Conservation (phyloP, 176 grass and related monocot species). For the Echinochloa phyllopogon region DNA sequence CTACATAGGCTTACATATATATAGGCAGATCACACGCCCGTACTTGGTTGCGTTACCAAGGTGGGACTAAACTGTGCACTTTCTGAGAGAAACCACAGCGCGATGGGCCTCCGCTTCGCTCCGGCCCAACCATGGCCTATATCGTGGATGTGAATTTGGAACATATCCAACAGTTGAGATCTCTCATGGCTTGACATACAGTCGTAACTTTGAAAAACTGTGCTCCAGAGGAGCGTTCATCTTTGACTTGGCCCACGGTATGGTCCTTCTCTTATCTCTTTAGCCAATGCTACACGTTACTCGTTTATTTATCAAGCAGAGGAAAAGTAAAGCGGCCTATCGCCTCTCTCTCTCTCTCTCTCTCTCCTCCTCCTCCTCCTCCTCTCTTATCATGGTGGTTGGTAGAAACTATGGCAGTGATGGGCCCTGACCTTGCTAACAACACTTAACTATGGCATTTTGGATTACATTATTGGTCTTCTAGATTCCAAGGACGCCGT, state of each 20-base stretch:
- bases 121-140: too few species aligned
- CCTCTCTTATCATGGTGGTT: conserved; percentile 56
- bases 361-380: too few species aligned
- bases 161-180: too few species aligned
- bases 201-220: neutral
- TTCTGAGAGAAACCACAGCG: too few species aligned
- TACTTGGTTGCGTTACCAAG: too few species aligned
- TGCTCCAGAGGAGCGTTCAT: neutral
- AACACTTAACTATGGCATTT: conserved; percentile 1
- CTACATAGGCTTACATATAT: too few species aligned
- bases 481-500: conserved; percentile 1
- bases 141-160: too few species aligned
- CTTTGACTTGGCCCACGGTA: conserved; percentile 28
- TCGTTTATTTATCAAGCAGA: conserved; percentile 47
- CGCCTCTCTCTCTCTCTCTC: conserved; percentile 15
- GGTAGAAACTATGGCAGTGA: conserved; percentile 9
- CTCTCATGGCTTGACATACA: neutral
- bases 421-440: conserved; percentile 3
- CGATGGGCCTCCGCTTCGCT: too few species aligned
- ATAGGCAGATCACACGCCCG: too few species aligned
- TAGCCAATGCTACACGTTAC: conserved; percentile 15
- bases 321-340: conserved; percentile 49
- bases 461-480: neutral
- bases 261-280: conserved; percentile 32
- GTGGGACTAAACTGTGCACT: too few species aligned